Evolutionary conservation across 2,329 filamentous ascomycete species (phyloP).

Genomic region (Pochonia chlamydosporia): DNA sequence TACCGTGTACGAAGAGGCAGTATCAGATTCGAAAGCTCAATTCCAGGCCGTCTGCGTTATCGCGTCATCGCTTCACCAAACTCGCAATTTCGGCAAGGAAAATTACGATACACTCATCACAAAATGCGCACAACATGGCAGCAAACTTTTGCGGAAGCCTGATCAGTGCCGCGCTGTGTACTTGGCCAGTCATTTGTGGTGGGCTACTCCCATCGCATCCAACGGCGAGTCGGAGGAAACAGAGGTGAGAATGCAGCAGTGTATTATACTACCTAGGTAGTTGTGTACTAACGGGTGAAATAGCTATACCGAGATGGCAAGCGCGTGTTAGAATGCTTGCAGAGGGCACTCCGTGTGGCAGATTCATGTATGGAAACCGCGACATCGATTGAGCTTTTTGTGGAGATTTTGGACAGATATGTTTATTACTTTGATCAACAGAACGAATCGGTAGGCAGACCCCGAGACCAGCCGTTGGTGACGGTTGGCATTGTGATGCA

Average conservation of each 20-base stretch:
- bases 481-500: not conserved
- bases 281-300: conserved; percentile 14
- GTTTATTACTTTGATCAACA: conserved; percentile 99
- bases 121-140: conserved; percentile 93
- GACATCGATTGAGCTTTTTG: conserved; percentile 94
- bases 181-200: conserved; percentile 94
- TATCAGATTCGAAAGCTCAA: conserved; percentile 92
- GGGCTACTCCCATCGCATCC: conserved; percentile 78
- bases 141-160: conserved; percentile 94
- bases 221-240: conserved; percentile 77
- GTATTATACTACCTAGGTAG: not conserved
- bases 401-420: conserved; percentile 96
- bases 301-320: conserved; percentile 97
- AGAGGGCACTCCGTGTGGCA: conserved; percentile 89
- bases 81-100: conserved; percentile 86
- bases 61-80: conserved; percentile 81
- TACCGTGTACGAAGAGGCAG: conserved; percentile 93
- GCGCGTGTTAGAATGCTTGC: conserved; percentile 90
- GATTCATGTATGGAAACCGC: conserved; percentile 99
- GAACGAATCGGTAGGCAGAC: conserved; percentile 72
- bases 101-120: conserved; percentile 99
- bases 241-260: conserved; percentile 50
- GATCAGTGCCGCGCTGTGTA: conserved; percentile 97
- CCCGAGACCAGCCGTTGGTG: not conserved
- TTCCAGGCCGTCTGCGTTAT: conserved; percentile 97